Base-by-base conservation (phyloP, 129 eudicot species). In the Calendula officinalis region DNA sequence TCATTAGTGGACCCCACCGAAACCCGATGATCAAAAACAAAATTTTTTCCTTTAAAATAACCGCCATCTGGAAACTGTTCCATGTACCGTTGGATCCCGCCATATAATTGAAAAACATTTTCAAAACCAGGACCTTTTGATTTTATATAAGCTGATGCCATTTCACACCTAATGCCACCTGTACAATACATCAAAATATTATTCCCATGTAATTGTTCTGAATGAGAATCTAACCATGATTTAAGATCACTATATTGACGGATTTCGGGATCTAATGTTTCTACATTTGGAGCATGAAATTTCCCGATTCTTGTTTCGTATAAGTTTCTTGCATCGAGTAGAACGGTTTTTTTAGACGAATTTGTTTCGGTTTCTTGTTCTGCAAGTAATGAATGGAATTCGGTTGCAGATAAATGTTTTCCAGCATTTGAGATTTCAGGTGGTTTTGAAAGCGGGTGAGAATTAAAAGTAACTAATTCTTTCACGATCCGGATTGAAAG, bases 41-140 rank as follows among this genome's bases (percentile, higher is more conserved):
- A 92, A 72, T 92, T 92, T 77, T 86, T 92, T 56, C 99, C 99
- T 76, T 78, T 88, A 59, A 92, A 92, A 70, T 81, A 88, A 30
- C 99, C 99, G 67, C 99, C 99, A 58, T 83, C 91, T 5, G 99
- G 96, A 71, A 81, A 88, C 68, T 92, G 95, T 71, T 92, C 99
- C 64, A 92, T 68, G 48, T 92, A 92, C 6, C 99, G 87, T 66
- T 92, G 99, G 66, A 92, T 92, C 63, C 99, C 99, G 36, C 99
- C 99, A 78, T 74, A 92, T 61, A 92, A 80, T 79, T 88, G 99
- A 74, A 81, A 92, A 14, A 92, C 96, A 73, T 88, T 92, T 22
- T 22, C 30, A 22, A 22, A 22, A 22, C 30, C 30, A 2, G 2
- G 1, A 22, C 30, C 30, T 22, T 22, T 22, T 22, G 30, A 22